Evolutionary conservation across 805 yeast genomes (phyloP).

Genomic region (Wickerhamiella slavikovae): DNA sequence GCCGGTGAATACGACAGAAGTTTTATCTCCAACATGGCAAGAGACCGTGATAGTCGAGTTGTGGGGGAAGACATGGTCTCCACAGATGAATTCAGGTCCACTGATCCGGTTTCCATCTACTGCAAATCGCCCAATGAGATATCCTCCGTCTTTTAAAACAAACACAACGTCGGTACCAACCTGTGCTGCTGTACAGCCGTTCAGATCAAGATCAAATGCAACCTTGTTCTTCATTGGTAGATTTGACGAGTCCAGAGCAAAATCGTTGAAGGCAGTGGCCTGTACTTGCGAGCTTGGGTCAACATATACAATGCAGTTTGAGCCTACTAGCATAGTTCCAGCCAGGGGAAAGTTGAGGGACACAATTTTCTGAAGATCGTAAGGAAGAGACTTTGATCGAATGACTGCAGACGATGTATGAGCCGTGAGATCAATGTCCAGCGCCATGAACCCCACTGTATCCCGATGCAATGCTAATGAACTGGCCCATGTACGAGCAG

Average conservation of each 20-base stretch:
- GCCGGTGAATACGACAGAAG: too few species aligned
- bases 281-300: constrained; percentile 55
- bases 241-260: constrained; percentile 23
- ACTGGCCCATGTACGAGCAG: constrained; percentile 62
- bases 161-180: too few species aligned
- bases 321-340: constrained; percentile 52
- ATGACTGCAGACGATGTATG: constrained; percentile 46
- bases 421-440: constrained; percentile 43
- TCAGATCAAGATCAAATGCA: constrained; percentile 32
- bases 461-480: constrained; percentile 39
- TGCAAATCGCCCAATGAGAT: too few species aligned
- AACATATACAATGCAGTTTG: constrained; percentile 56
- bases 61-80: too few species aligned
- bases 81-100: too few species aligned
- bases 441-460: constrained; percentile 35
- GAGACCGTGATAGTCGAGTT: too few species aligned
- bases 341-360: constrained; percentile 41
- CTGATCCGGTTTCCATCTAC: too few species aligned
- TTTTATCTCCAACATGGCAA: too few species aligned
- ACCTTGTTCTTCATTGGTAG: constrained; percentile 26
- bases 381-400: constrained; percentile 46
- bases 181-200: constrained; percentile 24
- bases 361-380: constrained; percentile 43
- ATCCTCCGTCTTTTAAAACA: too few species aligned
- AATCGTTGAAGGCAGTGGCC: constrained; percentile 43